Base-by-base conservation (phyloP, 1,284 basidiomycete genomes). In the Thelephora terrestris region DNA sequence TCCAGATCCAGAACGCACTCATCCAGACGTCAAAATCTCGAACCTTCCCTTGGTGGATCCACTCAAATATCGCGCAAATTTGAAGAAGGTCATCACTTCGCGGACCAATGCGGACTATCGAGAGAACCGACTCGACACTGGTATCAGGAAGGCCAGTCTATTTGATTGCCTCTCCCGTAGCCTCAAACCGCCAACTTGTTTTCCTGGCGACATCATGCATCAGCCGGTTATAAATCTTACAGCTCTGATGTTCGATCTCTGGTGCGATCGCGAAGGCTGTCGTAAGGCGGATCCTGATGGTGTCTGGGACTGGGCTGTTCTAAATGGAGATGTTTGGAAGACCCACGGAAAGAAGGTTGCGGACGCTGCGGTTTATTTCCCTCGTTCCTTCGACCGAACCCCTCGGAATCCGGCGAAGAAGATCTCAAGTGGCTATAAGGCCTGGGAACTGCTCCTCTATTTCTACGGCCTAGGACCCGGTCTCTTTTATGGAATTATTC, bases 391-490 rank as follows among this genome's bases (percentile, higher is more conserved):
- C 48, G 61, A 60, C 21, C 54, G 54, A 4, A 57, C 61, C 2
- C 63, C 62, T 9, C 53, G 58, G 3, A 59, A 64, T 48, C 58
- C 58, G 7, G 59, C 60, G 0, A 53, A 64, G 42, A 65, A 64
- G 47, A 59, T 65, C 9, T 53, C 48, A 12, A 62, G n/a, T n/a
- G n/a, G n/a, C n/a, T n/a, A n/a, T n/a, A n/a, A n/a, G n/a, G n/a
- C n/a, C n/a, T n/a, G n/a, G 53, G 64, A 66, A 46, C 63, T 43
- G 23, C 47, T 58, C 0, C 45, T 52, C 0, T 71, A 65, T 40
- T 20, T 73, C 29, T 73, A 57, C 55, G 65, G 64, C 0, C 55
- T 71, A 6, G 66, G 60, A 4, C 69, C 69, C n/a, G n/a, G n/a
- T n/a, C n/a, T n/a, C n/a, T n/a, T n/a, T n/a, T n/a, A n/a, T n/a